Base-by-base conservation (phyloP, 2,329 filamentous ascomycete genomes). In the Mycocentrospora acerina region DNA sequence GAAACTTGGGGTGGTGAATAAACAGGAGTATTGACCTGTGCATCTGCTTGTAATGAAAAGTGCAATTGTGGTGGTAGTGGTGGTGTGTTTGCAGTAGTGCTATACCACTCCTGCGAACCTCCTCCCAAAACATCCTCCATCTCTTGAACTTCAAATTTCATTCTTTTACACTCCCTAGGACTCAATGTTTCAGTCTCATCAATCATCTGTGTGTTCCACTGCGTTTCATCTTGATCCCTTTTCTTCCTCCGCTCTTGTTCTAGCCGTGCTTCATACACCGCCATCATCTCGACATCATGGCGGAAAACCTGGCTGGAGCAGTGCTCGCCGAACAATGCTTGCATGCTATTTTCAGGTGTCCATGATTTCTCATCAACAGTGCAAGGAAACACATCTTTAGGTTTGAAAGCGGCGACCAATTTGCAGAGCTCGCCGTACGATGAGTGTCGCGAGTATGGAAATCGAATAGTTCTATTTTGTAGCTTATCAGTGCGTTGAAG, bases 361-460 rank as follows among this genome's bases (percentile, higher is more conserved):
- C 90, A 96, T 1, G 70, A 69, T 0, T 65, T 55, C 12, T 76
- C 67, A 44, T 88, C 77, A 2, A 75, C 68, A 0, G 89, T 95
- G 58, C 90, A 95, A 0, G 90, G 89, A 72, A 85, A 86, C 2
- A 96, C 73, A 53, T 96, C 89, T 30, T 70, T 80, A 0, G 90
- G 90, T 18, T 71, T 78, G 53, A 96, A 86, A 0, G 75, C 72
- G 3, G 72, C 62, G 1, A 95, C 74, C 1, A 96, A 70, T 36
- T 81, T 69, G 47, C 88, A 85, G 3, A 95, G 76, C 61, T 96
- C 91, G 0, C 74, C 71, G 44, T 93, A 91, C 0, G 88, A 95
- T 0, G 91, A 94, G 64, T 97, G 91, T 1, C 91, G 80, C 0
- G 91, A 91, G 59, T 90, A 96, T 0, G 90, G 88, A 51, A 95